Base-by-base conservation (phyloP, 164 flowering plant species). In the Vitis amurensis region DNA sequence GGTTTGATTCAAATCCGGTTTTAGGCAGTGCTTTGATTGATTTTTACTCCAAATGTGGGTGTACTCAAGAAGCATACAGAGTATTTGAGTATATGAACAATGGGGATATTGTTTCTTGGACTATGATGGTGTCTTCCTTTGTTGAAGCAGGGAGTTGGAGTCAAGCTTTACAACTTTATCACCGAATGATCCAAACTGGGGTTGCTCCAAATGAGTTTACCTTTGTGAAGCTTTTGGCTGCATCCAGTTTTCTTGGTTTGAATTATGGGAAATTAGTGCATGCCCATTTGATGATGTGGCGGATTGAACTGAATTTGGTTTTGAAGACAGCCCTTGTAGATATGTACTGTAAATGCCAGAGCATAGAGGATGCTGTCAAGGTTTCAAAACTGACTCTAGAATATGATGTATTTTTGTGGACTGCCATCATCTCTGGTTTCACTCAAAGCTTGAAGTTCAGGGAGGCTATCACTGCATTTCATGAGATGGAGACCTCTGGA, bases 171-270 rank as follows among this genome's bases (percentile, higher is more conserved):
- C 37, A 67, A 44, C 63, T 82, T 19, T 86, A 80, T 70, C 14
- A 50, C 2, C 37, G 52, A 13, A 88, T 88, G 92, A 47, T 86
- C 62, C 44, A 49, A n/a, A 80, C 68, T 12, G 82, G 88, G 10
- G 57, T 83, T 63, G 37, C n/a, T 69, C 90, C 92, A 2, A 85
- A 85, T 61, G 87, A 79, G 77, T 88, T 79, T 63, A 85, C 92
- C 49, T 86, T 85, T 73, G 90, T 80, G 30, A 84, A 83, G 50
- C 71, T 88, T 58, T 64, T 86, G 13, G 66, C 30, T 50, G 82
- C 86, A 0, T 67, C 83, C 4, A 30, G 76, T 57, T 56, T 64
- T 73, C 79, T 83, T 55, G 79, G 82, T 67, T 66, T 76, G 59
- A 63, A 66, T n/a, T 66, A 59, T 61, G 90, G 84, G 27, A 78